Evolutionary conservation across 2,329 filamentous ascomycete species (phyloP).

Genomic region (Apiospora saccharicola): DNA sequence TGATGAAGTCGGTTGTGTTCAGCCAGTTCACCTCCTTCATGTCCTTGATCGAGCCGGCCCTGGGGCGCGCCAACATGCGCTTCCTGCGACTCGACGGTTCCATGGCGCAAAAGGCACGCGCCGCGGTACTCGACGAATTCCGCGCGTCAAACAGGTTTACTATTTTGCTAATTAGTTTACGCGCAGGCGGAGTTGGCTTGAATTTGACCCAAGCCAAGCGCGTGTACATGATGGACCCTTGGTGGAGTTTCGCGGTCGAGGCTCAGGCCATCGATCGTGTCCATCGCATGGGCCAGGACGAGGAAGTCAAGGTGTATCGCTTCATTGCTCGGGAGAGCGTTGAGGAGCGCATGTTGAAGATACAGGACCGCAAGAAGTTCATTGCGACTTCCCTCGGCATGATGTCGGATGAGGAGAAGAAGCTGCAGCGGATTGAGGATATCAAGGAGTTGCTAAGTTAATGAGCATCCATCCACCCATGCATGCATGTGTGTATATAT

Average conservation of each 20-base stretch:
- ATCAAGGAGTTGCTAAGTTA: conserved; percentile 86
- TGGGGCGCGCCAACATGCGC: conserved; percentile 74
- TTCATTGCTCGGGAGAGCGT: conserved; percentile 93
- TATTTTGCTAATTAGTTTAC: conserved; percentile 82
- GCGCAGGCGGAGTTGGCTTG: conserved; percentile 91
- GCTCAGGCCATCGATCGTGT: conserved; percentile 97
- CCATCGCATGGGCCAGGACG: conserved; percentile 93
- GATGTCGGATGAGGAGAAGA: conserved; percentile 95
- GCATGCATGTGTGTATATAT: background rate
- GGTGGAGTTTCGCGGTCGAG: conserved; percentile 98
- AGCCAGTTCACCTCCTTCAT: conserved; percentile 98
- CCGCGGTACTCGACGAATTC: conserved; percentile 80
- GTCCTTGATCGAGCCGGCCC: conserved; percentile 84
- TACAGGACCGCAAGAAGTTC: conserved; percentile 96
- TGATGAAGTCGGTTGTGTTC: conserved; percentile 90
- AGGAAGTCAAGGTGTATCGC: conserved; percentile 83
- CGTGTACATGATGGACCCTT: conserved; percentile 99
- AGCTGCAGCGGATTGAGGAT: conserved; percentile 87
- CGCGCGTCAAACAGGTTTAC: conserved; percentile 66
- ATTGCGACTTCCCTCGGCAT: conserved; percentile 94
- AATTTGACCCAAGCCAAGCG: conserved; percentile 89
- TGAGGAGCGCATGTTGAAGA: conserved; percentile 90
- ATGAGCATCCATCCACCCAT: background rate
- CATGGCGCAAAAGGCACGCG: conserved; percentile 85
- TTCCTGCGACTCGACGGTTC: conserved; percentile 91